Evolutionary conservation across 225 moss, liverwort and hornwort species (phyloP).

Genomic region (Pseudoscleropodium purum): DNA sequence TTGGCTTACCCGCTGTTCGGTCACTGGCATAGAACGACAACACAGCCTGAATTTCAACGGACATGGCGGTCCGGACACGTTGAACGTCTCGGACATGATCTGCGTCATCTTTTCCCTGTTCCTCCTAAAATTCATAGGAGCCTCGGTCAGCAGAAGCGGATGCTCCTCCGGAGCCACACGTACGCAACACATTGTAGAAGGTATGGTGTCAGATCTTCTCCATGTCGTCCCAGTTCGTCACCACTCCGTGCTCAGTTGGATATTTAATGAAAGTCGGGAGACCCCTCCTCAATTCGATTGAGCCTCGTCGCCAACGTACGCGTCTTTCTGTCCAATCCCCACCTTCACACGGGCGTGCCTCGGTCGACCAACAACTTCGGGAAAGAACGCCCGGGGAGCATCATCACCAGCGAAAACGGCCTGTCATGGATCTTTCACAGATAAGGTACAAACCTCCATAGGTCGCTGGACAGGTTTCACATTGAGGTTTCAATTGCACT

Average conservation of each 20-base stretch:
- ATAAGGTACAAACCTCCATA: not conserved
- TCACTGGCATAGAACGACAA: constrained; percentile 47
- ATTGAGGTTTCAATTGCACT: not conserved
- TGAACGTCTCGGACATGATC: constrained; percentile 55
- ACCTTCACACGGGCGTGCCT: constrained; percentile 41
- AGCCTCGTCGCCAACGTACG: constrained; percentile 51
- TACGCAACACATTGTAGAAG: constrained; percentile 16
- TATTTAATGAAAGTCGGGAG: constrained; percentile 35
- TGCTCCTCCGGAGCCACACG: constrained; percentile 49
- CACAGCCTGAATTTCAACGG: constrained; percentile 36
- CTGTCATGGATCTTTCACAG: too few relatives aligned
- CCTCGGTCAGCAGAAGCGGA: constrained; percentile 34
- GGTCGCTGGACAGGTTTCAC: not conserved
- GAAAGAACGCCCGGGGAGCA: constrained; percentile 5
- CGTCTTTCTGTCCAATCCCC: constrained; percentile 34
- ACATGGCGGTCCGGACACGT: constrained; percentile 31
- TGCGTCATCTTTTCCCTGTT: constrained; percentile 62
- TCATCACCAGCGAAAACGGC: constrained; percentile 38
- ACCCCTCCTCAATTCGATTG: constrained; percentile 47
- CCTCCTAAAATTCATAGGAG: constrained; percentile 35
- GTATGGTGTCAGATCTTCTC: not conserved
- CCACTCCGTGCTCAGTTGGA: constrained; percentile 44
- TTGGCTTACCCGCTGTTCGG: constrained; percentile 24
- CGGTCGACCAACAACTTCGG: constrained; percentile 62
- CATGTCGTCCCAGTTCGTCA: constrained; percentile 44